Conservation (phyloP, 352 stramenopile genomes). For the Phytopythium ostracodes region DNA sequence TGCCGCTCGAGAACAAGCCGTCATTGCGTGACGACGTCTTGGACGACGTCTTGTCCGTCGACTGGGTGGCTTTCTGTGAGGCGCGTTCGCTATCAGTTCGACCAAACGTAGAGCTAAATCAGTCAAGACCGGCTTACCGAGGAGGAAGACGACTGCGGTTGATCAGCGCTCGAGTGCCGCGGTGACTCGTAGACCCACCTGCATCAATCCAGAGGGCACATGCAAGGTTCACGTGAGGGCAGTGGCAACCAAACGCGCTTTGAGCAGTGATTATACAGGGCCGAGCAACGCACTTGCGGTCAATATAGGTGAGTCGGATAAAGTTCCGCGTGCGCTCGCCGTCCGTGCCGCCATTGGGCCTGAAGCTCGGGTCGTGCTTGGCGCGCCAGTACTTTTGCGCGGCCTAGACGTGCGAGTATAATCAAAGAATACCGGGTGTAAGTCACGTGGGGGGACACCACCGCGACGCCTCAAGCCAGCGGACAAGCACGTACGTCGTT, state of each 20-base stretch:
- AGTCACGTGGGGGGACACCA: too few relatives aligned
- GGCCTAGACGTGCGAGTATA: slow-evolving; percentile 24
- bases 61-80: slow-evolving; percentile 36
- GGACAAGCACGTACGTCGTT: slow-evolving; percentile 85
- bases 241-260: neutral
- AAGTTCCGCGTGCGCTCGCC: slow-evolving; percentile 87
- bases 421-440: neutral
- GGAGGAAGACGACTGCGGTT: slow-evolving; percentile 24
- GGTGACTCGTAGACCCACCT: slow-evolving; percentile 84
- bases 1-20: slow-evolving; percentile 37
- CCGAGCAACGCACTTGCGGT: slow-evolving; percentile 58
- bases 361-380: slow-evolving; percentile 80
- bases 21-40: slow-evolving; percentile 15
- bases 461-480: too few relatives aligned
- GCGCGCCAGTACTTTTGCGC: slow-evolving; percentile 84
- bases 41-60: slow-evolving; percentile 35
- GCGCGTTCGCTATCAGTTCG: neutral
- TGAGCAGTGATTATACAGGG: neutral
- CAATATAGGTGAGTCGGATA: slow-evolving; percentile 84
- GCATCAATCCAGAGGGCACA: neutral
- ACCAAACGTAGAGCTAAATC: neutral
- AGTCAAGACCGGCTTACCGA: slow-evolving; percentile 23
- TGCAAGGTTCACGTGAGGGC: neutral
- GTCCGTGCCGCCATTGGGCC: slow-evolving; percentile 62
- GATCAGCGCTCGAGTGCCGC: slow-evolving; percentile 34